Evolutionary conservation across 1,284 basidiomycete genomes (phyloP), one percentile per base, ranked within the genome.

Genomic region (Naganishia albida): DNA sequence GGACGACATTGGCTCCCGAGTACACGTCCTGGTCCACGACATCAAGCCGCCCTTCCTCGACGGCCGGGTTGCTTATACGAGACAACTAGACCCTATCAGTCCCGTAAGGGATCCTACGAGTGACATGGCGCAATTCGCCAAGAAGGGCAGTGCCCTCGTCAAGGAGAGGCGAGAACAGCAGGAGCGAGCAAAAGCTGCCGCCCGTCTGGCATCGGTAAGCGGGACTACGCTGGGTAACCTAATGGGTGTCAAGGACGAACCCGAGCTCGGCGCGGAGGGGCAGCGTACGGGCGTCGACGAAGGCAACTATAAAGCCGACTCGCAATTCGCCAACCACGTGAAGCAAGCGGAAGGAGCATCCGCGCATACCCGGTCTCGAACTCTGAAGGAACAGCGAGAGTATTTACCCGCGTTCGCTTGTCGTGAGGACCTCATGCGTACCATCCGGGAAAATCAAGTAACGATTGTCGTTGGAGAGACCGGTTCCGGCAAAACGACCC

Each of bases 331-430:
- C 7, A 85, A 85, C 3, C 95, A 99, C 80, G 78, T 99, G 70
- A 90, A 93, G 79, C 81, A 86, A 34, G 82, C 86, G 2, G 79
- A 87, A 42, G 91, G 93, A 25, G 88, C 88, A 6, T 93, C 90
- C 70, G 83, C 84, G 6, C 98, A 98, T 73, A 87, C 93, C 13
- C 88, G 84, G 68, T 87, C 76, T 15, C 85, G 93, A 71, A 93
- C 93, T 0, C 81, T 99, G 60, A 93, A 92, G 74, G 88, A 99
- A 78, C 96, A 99, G 77, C 80, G 96, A 70, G 95, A 99, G 77
- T 99, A 94, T 77, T 82, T 99, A 15, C 96, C 96, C 1, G 96
- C 96, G 0, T 99, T 99, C 78, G 96, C 96, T 3, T 96, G 93
- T 72, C 86, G 96, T 48, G 95, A 99, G 74, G 93, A 97, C 57